Base-by-base conservation (phyloP, 1,139 yeast genomes). In the Debaryomycetaceae sp. region DNA sequence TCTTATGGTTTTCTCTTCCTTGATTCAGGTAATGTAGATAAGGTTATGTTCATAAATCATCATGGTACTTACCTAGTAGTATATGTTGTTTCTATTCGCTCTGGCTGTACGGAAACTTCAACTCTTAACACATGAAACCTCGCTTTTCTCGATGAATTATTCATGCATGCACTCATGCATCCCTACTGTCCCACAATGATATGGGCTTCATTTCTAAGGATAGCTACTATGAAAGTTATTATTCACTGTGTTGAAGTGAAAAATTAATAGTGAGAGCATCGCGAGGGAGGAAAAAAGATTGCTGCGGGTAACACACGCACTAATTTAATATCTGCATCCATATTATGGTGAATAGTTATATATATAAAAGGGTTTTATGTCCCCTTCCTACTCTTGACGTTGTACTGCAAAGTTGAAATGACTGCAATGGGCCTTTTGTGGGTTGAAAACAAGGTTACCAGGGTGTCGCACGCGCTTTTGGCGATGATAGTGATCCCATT, bases 1-100 rank as follows among this genome's bases (percentile, higher is more conserved):
- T 22, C 26, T 22, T 22, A 22, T 22, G 26, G 11, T 8, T 8
- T 22, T 22, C 11, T 22, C 26, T 22, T 22, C 26, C 26, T 22
- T 22, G 11, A 11, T 22, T 22, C 26, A 22, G 26, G 30, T 41
- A 41, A 41, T 41, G 44, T 41, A 41, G 44, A 41, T 41, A 41
- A 41, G 40, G 44, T 38, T 22, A 22, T 8, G 26, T 22, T 22
- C 26, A 22, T 3, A 11, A 22, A 8, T 22, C 26, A 22, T 22
- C 26, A 22, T 22, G 11, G 26, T 22, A 22, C 26, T 22, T 22
- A 22, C 26, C 11, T n/a, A n/a, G n/a, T n/a, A n/a, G n/a, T n/a
- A n/a, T n/a, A n/a, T n/a, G n/a, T n/a, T n/a, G n/a, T n/a, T n/a
- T n/a, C n/a, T n/a, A n/a, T n/a, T n/a, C n/a, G n/a, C n/a, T n/a